Percentiles rank a stretch among this genome's conserved stretches.
phyloP scores from a whole-genome alignment of 345 rosid genomes.

The Bruguiera sexangula region DNA sequence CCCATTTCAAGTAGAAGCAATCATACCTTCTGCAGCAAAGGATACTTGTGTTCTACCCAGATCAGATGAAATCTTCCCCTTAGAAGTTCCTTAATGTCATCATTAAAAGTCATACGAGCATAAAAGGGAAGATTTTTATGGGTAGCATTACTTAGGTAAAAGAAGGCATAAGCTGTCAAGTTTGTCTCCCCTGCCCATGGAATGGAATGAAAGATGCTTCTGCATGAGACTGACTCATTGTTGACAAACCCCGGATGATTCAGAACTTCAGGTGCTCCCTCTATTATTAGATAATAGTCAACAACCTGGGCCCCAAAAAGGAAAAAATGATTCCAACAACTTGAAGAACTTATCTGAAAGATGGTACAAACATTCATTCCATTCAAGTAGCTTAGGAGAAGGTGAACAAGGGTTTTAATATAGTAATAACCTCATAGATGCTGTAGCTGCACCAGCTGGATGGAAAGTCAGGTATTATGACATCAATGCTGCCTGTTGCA shows the following conservation, averaged over 20 bases:
- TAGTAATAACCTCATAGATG: slow-evolving; percentile 58
- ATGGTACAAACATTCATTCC: slow-evolving; percentile 1
- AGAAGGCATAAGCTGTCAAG: slow-evolving; percentile 36
- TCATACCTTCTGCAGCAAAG: slow-evolving; percentile 47
- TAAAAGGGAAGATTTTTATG: slow-evolving; percentile 37
- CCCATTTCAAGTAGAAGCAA: slow-evolving; percentile 2
- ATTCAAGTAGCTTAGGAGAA: slow-evolving; percentile 19
- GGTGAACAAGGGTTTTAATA: neutral
- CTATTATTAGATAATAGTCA: slow-evolving; percentile 51
- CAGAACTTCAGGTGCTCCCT: slow-evolving; percentile 46
- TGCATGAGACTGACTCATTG: slow-evolving; percentile 40
- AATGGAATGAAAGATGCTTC: slow-evolving; percentile 42
- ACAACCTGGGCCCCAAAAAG: slow-evolving; percentile 45
- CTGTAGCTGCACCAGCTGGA: slow-evolving; percentile 42
- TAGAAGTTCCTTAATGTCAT: slow-evolving; percentile 38
- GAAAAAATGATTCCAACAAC: slow-evolving; percentile 13
- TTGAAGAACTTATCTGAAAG: neutral
- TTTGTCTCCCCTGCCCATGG: slow-evolving; percentile 32
- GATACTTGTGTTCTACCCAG: slow-evolving; percentile 60
- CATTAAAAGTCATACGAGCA: slow-evolving; percentile 33
- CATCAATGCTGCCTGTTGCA: slow-evolving; percentile 64
- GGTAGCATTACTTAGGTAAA: slow-evolving; percentile 34
- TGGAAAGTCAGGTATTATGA: slow-evolving; percentile 60
- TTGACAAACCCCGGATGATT: slow-evolving; percentile 27
- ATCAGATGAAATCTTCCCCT: slow-evolving; percentile 59